Evolutionary conservation across 1,139 yeast species (phyloP).

Genomic region (Fermentozyma sake): DNA sequence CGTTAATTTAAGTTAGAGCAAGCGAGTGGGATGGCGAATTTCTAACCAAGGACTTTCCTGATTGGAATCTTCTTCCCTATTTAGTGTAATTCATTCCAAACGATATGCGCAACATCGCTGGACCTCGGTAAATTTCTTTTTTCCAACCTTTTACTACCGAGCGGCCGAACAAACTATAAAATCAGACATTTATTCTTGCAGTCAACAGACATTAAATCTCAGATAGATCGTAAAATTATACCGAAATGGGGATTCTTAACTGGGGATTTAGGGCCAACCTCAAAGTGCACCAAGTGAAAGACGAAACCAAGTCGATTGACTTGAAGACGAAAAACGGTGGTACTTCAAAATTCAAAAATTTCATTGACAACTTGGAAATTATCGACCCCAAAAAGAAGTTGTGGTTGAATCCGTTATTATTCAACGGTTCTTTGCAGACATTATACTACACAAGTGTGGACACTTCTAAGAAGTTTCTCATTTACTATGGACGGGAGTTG

Average conservation of each 20-base stretch:
- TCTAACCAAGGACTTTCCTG: too few relatives aligned
- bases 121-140: too few relatives aligned
- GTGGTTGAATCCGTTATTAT: conserved; percentile 58
- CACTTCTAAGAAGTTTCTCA: conserved; percentile 47
- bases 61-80: too few relatives aligned
- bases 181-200: too few relatives aligned
- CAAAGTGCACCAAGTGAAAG: conserved; percentile 20
- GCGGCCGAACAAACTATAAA: too few relatives aligned
- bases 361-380: conserved; percentile 20
- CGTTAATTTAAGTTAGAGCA: too few relatives aligned
- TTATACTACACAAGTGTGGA: conserved; percentile 57
- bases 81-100: too few relatives aligned
- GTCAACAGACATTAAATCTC: background rate
- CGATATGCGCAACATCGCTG: too few relatives aligned
- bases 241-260: conserved; percentile 13
- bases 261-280: conserved; percentile 43
- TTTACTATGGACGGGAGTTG: conserved; percentile 75
- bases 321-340: conserved; percentile 12
- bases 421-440: conserved; percentile 77
- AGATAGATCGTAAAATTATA: too few relatives aligned
- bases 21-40: too few relatives aligned
- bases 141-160: too few relatives aligned
- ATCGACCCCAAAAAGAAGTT: conserved; percentile 34
- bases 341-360: conserved; percentile 16
- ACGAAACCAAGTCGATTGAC: conserved; percentile 14